Evolutionary conservation across 148 eudicot species (phyloP).

Genomic region (Fallopia convolvulus): DNA sequence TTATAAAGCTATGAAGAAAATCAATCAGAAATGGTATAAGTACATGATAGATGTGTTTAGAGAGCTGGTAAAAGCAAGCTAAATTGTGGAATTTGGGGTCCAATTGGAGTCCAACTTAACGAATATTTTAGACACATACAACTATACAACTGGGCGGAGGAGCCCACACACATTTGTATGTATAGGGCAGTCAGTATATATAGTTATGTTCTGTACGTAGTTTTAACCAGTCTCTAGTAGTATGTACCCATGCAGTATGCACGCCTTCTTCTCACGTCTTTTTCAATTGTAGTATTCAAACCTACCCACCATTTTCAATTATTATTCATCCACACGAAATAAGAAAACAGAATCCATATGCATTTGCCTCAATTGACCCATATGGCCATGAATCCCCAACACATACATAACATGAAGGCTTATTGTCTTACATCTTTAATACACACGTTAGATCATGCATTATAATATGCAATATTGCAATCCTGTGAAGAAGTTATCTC

Average conservation of each 20-base stretch:
- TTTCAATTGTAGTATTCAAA: not conserved
- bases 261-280: slow-evolving; percentile 1
- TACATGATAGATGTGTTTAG: not conserved
- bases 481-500: too few relatives aligned
- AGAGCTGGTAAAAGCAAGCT: not conserved
- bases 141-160: not conserved
- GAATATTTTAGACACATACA: too few relatives aligned
- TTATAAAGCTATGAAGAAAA: not conserved
- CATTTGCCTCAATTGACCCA: not conserved
- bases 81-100: not conserved
- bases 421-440: too few relatives aligned
- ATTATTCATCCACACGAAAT: not conserved
- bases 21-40: too few relatives aligned
- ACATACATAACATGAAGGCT: too few relatives aligned
- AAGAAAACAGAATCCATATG: not conserved
- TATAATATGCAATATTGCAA: too few relatives aligned
- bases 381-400: too few relatives aligned
- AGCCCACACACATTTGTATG: not conserved
- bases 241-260: not conserved
- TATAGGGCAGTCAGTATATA: not conserved
- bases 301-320: not conserved
- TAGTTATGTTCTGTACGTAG: not conserved
- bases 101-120: too few relatives aligned
- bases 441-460: too few relatives aligned
- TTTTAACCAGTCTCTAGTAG: not conserved